phyloP scores from a whole-genome alignment of 805 yeast genomes.

The Saturnispora zaruensis region DNA sequence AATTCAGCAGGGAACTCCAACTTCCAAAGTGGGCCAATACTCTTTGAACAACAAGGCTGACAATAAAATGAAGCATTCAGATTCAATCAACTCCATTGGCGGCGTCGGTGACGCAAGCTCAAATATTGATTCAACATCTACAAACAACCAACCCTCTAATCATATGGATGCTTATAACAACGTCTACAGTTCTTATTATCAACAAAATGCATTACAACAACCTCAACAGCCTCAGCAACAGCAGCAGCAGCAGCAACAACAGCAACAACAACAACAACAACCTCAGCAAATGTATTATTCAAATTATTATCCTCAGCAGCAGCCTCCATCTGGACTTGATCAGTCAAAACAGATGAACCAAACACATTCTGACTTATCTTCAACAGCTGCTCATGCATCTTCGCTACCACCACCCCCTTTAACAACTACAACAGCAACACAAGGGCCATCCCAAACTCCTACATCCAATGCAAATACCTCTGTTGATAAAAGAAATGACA shows the following conservation, averaged over 20 bases:
- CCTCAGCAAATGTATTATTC: slow-evolving; percentile 2
- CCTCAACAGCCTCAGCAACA: neutral
- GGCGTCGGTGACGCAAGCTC: neutral
- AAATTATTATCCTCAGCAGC: neutral
- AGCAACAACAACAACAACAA: slow-evolving; percentile 2
- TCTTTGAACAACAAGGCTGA: slow-evolving; percentile 9
- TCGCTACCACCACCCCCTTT: neutral
- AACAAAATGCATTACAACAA: neutral
- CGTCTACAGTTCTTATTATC: neutral
- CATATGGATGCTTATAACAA: neutral
- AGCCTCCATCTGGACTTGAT: neutral
- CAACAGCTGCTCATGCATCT: neutral
- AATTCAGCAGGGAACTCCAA: slow-evolving; percentile 32
- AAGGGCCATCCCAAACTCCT: neutral
- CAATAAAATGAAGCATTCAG: neutral
- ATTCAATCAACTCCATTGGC: neutral
- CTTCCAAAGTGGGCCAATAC: slow-evolving; percentile 19
- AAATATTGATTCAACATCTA: neutral
- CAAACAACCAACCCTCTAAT: neutral
- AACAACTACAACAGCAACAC: neutral
- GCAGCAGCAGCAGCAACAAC: neutral
- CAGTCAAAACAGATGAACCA: neutral
- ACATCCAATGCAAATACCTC: neutral
- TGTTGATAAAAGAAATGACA: neutral
- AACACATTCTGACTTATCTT: neutral